Percentiles rank a stretch among this genome's conserved stretches.
phyloP scores from a whole-genome alignment of 1,284 basidiomycete species.

The Pascua sp. region DNA sequence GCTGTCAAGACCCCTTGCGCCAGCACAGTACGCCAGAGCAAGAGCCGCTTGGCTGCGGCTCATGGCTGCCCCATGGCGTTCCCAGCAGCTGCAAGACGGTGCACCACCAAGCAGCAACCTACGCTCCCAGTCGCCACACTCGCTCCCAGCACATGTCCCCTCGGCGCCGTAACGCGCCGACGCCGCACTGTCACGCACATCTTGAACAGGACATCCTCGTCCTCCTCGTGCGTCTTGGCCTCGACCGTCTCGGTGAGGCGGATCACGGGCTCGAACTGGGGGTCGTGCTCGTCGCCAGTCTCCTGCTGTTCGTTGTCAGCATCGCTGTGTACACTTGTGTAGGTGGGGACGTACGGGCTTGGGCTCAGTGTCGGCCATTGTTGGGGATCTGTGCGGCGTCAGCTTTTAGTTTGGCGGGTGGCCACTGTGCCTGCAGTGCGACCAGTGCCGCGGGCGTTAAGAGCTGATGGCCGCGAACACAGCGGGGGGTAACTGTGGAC shows the following conservation, averaged over 20 bases:
- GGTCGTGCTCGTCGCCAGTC: conserved; percentile 67
- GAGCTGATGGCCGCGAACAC: background rate
- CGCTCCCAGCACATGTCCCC: background rate
- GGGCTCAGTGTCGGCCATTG: conserved; percentile 24
- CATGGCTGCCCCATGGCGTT: no score
- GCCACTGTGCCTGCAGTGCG: background rate
- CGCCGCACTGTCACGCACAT: conserved; percentile 62
- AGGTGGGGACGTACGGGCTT: conserved; percentile 10
- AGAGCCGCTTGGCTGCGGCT: no score
- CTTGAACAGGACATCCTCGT: conserved; percentile 92
- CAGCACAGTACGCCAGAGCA: no score
- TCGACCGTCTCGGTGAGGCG: conserved; percentile 90
- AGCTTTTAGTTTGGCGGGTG: background rate
- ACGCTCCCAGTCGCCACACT: background rate
- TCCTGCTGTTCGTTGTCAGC: background rate
- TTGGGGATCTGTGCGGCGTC: conserved; percentile 6
- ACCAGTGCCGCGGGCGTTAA: no score
- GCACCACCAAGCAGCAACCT: background rate
- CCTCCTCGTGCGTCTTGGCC: conserved; percentile 92
- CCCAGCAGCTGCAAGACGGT: background rate
- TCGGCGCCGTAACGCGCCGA: no score
- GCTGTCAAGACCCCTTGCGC: no score
- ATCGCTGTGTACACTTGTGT: background rate
- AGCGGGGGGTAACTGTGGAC: no score
- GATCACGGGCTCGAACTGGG: conserved; percentile 94